phyloP scores from a whole-genome alignment of 352 stramenopile species.

The Blastocystis sp. region DNA sequence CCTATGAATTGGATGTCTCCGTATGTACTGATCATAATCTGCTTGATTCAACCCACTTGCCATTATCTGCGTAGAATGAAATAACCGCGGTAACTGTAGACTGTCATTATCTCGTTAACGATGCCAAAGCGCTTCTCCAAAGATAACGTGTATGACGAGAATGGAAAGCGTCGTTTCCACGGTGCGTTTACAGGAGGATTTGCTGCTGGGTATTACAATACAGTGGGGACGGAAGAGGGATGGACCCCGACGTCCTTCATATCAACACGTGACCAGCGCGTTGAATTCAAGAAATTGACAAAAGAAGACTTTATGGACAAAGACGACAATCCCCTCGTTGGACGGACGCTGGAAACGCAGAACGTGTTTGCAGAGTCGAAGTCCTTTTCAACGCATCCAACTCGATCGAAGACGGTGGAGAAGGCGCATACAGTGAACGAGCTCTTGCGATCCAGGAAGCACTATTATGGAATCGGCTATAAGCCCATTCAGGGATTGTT shows the following conservation, averaged over 20 bases:
- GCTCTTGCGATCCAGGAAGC: background rate
- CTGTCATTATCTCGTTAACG: background rate
- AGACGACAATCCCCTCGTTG: slow-evolving; percentile 77
- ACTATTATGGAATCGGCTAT: slow-evolving; percentile 50
- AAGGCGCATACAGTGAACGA: slow-evolving; percentile 35
- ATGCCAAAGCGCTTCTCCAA: slow-evolving; percentile 57
- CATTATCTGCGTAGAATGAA: background rate
- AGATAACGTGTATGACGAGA: slow-evolving; percentile 60
- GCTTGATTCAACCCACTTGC: background rate
- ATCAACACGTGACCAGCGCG: slow-evolving; percentile 65
- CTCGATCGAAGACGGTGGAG: background rate
- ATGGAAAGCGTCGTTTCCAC: slow-evolving; percentile 70
- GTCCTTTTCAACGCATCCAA: background rate
- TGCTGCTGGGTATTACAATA: slow-evolving; percentile 82
- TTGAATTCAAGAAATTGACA: slow-evolving; percentile 34
- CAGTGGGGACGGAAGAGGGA: slow-evolving; percentile 75
- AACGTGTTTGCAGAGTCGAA: slow-evolving; percentile 2
- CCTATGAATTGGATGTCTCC: background rate
- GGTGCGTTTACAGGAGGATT: slow-evolving; percentile 83
- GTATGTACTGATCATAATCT: slow-evolving; percentile 27
- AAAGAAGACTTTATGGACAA: slow-evolving; percentile 84
- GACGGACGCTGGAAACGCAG: slow-evolving; percentile 55
- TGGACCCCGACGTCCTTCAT: slow-evolving; percentile 72
- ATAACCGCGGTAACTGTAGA: background rate
- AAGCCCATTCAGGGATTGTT: slow-evolving; percentile 17